phyloP scores from a whole-genome alignment of 1,284 basidiomycete species.

The Phenoliferia sp. region DNA sequence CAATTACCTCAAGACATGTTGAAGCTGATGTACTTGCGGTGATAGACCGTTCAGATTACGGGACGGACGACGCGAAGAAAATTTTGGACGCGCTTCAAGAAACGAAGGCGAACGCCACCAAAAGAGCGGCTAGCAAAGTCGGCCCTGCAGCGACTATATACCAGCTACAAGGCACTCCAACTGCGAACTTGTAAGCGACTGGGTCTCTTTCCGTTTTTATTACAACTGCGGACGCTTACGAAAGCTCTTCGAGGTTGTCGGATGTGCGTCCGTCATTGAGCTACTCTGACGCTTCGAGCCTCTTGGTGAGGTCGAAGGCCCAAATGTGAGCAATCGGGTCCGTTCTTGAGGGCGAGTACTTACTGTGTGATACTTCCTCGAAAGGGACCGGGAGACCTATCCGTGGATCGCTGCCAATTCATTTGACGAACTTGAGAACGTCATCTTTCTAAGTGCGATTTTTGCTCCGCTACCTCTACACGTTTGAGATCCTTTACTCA shows the following conservation, averaged over 20 bases:
- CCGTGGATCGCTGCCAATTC: constrained; percentile 9
- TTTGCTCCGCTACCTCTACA: background rate
- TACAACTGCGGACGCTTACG: background rate
- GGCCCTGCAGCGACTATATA: constrained; percentile 11
- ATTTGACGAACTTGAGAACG: constrained; percentile 13
- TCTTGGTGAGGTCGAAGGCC: constrained; percentile 14
- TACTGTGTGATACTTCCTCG: background rate
- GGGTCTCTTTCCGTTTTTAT: background rate
- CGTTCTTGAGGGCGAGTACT: background rate
- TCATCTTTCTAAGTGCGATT: constrained; percentile 19
- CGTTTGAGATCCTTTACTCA: background rate
- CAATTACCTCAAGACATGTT: background rate
- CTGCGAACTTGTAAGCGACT: constrained; percentile 8
- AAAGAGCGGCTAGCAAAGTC: background rate
- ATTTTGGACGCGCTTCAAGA: constrained; percentile 12
- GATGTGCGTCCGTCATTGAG: constrained; percentile 13
- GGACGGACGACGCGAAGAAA: constrained; percentile 11
- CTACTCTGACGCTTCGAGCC: constrained; percentile 16
- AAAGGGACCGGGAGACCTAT: constrained; percentile 18
- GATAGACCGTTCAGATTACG: background rate
- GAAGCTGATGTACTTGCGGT: too few relatives aligned
- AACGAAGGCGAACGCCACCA: background rate
- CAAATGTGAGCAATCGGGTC: constrained; percentile 7
- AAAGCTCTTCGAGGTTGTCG: background rate
- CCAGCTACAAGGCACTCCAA: constrained; percentile 23